Conservation (phyloP, 805 yeast genomes). For the Ogataea parapolymorpha region DNA sequence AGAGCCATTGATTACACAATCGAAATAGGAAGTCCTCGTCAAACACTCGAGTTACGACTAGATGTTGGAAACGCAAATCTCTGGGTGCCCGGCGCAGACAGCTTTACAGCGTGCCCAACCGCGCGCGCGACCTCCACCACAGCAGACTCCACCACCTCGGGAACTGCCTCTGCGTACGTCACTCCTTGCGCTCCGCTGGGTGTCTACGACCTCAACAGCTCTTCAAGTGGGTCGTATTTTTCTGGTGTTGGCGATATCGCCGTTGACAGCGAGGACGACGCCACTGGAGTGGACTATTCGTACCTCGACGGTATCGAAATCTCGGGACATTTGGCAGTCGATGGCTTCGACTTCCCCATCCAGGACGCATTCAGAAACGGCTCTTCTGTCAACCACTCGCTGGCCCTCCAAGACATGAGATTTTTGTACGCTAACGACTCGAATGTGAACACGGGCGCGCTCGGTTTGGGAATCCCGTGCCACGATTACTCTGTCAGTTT, state of each 20-base stretch:
- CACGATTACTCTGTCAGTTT: slow-evolving; percentile 29
- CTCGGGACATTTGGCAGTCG: slow-evolving; percentile 26
- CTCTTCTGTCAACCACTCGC: slow-evolving; percentile 1
- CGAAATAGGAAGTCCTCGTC: slow-evolving; percentile 25
- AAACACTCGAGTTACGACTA: slow-evolving; percentile 25
- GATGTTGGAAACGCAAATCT: slow-evolving; percentile 29
- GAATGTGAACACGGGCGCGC: slow-evolving; percentile 37
- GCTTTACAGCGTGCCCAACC: slow-evolving; percentile 23
- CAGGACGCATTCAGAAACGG: slow-evolving; percentile 7
- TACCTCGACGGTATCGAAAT: slow-evolving; percentile 24
- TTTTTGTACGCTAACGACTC: slow-evolving; percentile 40
- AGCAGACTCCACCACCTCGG: not conserved
- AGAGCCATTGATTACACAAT: slow-evolving; percentile 26
- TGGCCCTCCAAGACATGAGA: slow-evolving; percentile 26
- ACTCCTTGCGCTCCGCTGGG: slow-evolving; percentile 27
- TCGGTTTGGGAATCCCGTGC: slow-evolving; percentile 42
- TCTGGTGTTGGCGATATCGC: not conserved
- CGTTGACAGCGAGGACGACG: slow-evolving; percentile 5
- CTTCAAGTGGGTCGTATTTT: slow-evolving; percentile 18
- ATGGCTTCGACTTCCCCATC: slow-evolving; percentile 20
- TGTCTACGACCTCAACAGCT: slow-evolving; percentile 21
- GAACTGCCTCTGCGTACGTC: not conserved
- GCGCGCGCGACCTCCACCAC: not conserved
- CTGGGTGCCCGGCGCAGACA: slow-evolving; percentile 30
- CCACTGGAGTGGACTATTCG: slow-evolving; percentile 12